A percentile compares a stretch with the other conserved stretches of the same genome.
Evolutionary conservation across 176 grass and related monocot species (phyloP).

Genomic region (Pontederia crassipes): DNA sequence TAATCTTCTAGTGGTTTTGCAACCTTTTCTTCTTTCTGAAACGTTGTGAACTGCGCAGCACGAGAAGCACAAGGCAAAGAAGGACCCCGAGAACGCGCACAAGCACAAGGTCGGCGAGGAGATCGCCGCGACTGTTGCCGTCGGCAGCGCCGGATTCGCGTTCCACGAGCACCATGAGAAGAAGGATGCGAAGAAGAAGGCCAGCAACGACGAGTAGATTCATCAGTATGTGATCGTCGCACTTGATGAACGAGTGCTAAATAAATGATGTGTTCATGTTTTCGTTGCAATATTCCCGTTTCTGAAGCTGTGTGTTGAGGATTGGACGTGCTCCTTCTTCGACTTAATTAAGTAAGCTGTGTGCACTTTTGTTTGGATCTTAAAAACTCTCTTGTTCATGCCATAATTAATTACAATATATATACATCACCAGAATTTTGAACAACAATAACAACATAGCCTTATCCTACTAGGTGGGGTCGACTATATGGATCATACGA

Average conservation of each 20-base stretch:
- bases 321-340: too few species aligned
- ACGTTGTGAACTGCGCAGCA: conserved; percentile 22
- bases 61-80: conserved; percentile 72
- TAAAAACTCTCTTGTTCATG: too few species aligned
- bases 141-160: conserved; percentile 46
- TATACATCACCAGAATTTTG: too few species aligned
- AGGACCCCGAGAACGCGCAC: conserved; percentile 49
- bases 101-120: conserved; percentile 49
- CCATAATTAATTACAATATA: too few species aligned
- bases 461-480: too few species aligned
- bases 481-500: too few species aligned
- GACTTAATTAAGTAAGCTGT: too few species aligned
- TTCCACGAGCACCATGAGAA: conserved; percentile 71
- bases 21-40: neutral
- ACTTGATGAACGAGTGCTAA: neutral
- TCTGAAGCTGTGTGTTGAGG: too few species aligned
- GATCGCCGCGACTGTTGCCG: conserved; percentile 38
- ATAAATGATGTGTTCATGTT: neutral
- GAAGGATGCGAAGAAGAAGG: conserved; percentile 39
- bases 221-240: neutral
- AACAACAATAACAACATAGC: too few species aligned
- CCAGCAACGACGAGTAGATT: conserved; percentile 5
- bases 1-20: neutral
- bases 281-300: too few species aligned
- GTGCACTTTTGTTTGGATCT: too few species aligned